Base-by-base conservation (phyloP, 306 rosid genomes). In the Cotoneaster glaucophyllus region DNA sequence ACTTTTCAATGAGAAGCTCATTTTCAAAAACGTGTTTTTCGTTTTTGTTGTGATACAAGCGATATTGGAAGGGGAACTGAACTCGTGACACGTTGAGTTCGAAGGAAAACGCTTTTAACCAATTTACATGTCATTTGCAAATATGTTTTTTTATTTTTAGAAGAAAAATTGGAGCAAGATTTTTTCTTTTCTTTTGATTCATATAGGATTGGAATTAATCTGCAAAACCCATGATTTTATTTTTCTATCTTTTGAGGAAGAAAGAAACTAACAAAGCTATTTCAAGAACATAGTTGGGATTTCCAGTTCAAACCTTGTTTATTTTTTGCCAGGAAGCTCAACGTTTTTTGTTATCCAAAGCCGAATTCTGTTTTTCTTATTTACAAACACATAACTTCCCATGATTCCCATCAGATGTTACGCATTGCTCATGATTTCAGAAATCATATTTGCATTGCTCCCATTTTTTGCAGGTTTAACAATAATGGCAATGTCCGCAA, bases 401-500 rank as follows among this genome's bases (percentile, higher is more conserved):
- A 5, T 48, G 17, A 48, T 17, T 48, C 21, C 54, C 21, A 48
- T 48, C 54, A 15, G 8, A 45, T 5, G 53, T 14, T 45, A 13
- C 19, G 4, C 17, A 2, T 48, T 48, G 19, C 67, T 63, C 41
- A 63, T 29, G 43, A 63, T 29, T 31, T 9, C 29, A 37, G 39
- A 8, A 63, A 63, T 29, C 67, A 15, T 17, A 5, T 14, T 63
- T 14, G 67, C 22, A 28, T 50, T 70, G n/a, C 3, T 69, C 4
- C 24, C 25, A 32, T 76, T 34, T 44, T 54, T 84, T 17, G 66
- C 82, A 84, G 93, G 93, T 88, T 70, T 82, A n/a, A 8, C 31
- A 25, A 85, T 63, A 25, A 85, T 87, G 79, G 84, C 79, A 82
- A 91, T 91, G 93, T 88, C 93, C 58, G 84, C 93, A 57, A 84